phyloP scores from a whole-genome alignment of 306 rosid species.

The Luffa aegyptiaca region DNA sequence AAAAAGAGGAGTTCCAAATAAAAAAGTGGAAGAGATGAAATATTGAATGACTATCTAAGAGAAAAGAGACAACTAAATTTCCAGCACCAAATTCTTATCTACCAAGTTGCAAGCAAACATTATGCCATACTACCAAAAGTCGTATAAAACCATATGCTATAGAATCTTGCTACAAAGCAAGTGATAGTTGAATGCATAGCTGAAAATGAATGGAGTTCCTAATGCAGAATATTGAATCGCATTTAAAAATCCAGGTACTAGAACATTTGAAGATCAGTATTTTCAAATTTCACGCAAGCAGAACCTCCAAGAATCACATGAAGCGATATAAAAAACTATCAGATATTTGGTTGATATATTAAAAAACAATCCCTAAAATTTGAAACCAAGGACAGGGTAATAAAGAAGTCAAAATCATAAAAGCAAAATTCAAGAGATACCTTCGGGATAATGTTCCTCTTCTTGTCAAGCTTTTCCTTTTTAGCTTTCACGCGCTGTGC shows the following conservation, averaged over 20 bases:
- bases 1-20: background rate
- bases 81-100: background rate
- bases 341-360: background rate
- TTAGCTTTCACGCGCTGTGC: conserved; percentile 64
- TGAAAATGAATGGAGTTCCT: background rate
- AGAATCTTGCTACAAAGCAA: background rate
- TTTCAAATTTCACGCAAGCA: background rate
- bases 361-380: background rate
- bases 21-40: background rate
- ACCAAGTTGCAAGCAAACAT: background rate
- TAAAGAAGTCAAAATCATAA: background rate
- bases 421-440: conserved; percentile 11
- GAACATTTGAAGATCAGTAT: background rate
- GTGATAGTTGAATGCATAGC: background rate
- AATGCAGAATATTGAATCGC: background rate
- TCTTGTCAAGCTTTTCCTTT: conserved; percentile 75
- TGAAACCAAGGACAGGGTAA: background rate
- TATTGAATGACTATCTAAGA: background rate
- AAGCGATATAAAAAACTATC: too few species aligned
- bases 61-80: background rate
- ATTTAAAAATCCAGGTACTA: background rate
- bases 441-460: conserved; percentile 57
- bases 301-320: background rate
- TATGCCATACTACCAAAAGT: background rate
- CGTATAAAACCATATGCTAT: background rate